Base-by-base conservation (phyloP, 2,329 filamentous ascomycete genomes). In the Massarina eburnea region DNA sequence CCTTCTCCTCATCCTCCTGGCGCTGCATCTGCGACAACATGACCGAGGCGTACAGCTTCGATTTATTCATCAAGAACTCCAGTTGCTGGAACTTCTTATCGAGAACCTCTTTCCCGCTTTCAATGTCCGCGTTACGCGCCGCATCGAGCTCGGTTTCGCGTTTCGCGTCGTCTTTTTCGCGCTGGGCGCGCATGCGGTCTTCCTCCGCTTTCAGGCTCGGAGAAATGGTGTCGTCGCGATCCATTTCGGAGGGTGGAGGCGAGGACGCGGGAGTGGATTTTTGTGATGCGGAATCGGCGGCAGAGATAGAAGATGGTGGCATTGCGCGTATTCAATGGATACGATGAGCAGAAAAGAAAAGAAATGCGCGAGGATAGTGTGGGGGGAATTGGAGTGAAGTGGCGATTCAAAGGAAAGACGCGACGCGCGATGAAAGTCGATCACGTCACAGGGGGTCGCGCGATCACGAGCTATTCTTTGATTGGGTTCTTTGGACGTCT, bases 21-120 rank as follows among this genome's bases (percentile, higher is more conserved):
- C 71, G 68, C 54, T 77, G 75, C 75, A 79, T 79, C 56, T 79
- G 76, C 46, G 73, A 65, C 21, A 79, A 66, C 76, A 79, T 79
- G 37, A 79, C 77, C 2, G 72, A 71, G 27, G 74, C 75, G 45
- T 77, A 79, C 15, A 79, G 62, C 68, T 78, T 78, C 63, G 74
- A 77, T 59, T 79, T 77, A 45, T 74, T 78, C 56, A 79, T 71
- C 47, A 79, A 54, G 49, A 76, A 78, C 54, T 78, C 75, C 48
- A 79, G 57, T 44, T 76, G 75, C 58, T 78, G 76, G 62, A 75
- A 78, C 50, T 79, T 79, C 32, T 71, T 68, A 48, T 78, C 76
- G 30, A 78, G 59, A 4, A 71, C 66, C 36, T 74, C 69, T 26
- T 64, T 64, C 12, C 76, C 76, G 32, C 71, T 74, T 39, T 73